Evolutionary conservation across 495 filamentous ascomycete genomes (phyloP).

Genomic region (Durotheca rogersii): DNA sequence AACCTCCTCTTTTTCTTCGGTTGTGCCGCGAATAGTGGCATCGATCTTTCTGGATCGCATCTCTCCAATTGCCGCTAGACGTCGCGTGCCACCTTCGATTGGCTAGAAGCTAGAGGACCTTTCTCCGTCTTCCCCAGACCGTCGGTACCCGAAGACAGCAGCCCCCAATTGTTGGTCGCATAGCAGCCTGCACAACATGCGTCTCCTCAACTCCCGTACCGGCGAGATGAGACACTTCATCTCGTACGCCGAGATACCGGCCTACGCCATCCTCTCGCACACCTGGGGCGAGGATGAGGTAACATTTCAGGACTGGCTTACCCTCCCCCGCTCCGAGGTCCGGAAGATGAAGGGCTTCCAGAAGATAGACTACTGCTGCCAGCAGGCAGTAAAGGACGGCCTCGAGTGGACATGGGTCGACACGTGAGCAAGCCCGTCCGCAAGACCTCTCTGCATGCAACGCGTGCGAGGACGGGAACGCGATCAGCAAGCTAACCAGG

Average conservation of each 20-base stretch:
- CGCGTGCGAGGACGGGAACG: neutral
- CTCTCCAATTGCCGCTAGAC: too few species aligned
- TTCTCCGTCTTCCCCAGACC: too few species aligned
- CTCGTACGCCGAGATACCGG: slow-evolving; percentile 17
- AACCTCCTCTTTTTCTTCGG: too few species aligned
- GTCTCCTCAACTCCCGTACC: slow-evolving; percentile 18
- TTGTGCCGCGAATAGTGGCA: too few species aligned
- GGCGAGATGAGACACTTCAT: slow-evolving; percentile 20
- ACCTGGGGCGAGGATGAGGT: slow-evolving; percentile 34
- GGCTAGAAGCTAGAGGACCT: too few species aligned
- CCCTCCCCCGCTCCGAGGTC: neutral
- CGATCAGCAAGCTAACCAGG: too few species aligned
- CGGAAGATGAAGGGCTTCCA: slow-evolving; percentile 27
- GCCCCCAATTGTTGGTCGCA: too few species aligned
- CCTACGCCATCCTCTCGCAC: slow-evolving; percentile 36
- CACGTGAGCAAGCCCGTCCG: slow-evolving; percentile 35
- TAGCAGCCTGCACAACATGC: slow-evolving; percentile 13
- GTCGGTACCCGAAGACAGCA: too few species aligned
- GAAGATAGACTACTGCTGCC: slow-evolving; percentile 32
- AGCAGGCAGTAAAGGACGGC: slow-evolving; percentile 31
- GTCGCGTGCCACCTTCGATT: too few species aligned
- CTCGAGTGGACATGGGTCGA: slow-evolving; percentile 41
- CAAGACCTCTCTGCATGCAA: too few species aligned
- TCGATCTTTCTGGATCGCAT: too few species aligned
- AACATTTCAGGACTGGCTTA: slow-evolving; percentile 22